A percentile compares a stretch with the other conserved stretches of the same genome.
Evolutionary conservation across 2,329 filamentous ascomycete species (phyloP).

Genomic region (Ophiostoma australiae): DNA sequence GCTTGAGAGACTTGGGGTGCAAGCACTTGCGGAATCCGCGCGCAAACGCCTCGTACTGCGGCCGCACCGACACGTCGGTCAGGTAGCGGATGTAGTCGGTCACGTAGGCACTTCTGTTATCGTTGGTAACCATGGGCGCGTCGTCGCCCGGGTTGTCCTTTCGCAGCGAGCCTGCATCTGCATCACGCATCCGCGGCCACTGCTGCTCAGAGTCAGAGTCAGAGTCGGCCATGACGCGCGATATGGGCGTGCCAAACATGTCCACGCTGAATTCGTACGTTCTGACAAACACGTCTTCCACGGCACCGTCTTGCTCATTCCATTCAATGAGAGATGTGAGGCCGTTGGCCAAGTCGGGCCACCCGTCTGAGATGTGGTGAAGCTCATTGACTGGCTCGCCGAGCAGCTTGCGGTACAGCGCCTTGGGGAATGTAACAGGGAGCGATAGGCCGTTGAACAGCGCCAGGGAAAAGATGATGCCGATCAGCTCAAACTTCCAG

Average conservation of each 20-base stretch:
- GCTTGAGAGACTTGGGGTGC: conserved; percentile 61
- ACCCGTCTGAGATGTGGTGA: conserved; percentile 77
- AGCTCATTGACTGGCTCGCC: conserved; percentile 63
- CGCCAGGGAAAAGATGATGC: conserved; percentile 80
- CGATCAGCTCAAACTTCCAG: conserved; percentile 87
- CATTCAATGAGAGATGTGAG: conserved; percentile 69
- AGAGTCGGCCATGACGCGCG: conserved; percentile 48
- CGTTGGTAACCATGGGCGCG: conserved; percentile 70
- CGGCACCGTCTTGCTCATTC: conserved; percentile 67
- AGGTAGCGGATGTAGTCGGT: conserved; percentile 81
- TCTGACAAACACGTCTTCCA: conserved; percentile 75
- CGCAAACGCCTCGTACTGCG: conserved; percentile 76
- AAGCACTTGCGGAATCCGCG: conserved; percentile 75
- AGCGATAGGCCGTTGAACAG: conserved; percentile 90
- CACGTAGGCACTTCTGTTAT: conserved; percentile 73
- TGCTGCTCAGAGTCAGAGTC: conserved; percentile 26
- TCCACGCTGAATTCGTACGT: conserved; percentile 79
- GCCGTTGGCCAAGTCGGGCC: conserved; percentile 74
- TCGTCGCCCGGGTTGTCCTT: neutral
- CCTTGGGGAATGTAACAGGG: conserved; percentile 80
- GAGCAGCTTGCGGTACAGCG: conserved; percentile 76
- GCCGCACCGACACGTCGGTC: conserved; percentile 67
- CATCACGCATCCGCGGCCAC: conserved; percentile 52
- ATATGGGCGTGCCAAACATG: conserved; percentile 53
- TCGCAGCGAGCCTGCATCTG: neutral